Base-by-base conservation (phyloP, 495 filamentous ascomycete genomes). In the Tuber calosporum region DNA sequence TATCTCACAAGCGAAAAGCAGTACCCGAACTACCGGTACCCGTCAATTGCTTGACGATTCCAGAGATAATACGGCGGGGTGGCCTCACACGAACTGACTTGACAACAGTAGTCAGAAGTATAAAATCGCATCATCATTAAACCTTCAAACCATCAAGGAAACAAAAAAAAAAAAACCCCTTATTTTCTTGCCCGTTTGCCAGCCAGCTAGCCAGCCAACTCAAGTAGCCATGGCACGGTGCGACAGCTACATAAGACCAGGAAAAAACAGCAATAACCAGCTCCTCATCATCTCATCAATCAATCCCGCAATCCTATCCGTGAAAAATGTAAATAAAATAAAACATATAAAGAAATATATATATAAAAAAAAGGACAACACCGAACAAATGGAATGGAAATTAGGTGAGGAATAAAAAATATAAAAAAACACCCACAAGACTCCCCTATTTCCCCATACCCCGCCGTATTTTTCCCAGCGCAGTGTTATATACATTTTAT, bases 401-500 rank as follows among this genome's bases (percentile, higher is more conserved):
- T n/a, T 53, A 53, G 11, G n/a, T n/a, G 22, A 53, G 45, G 45
- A 53, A 53, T n/a, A 53, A 53, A 8, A 62, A 62, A 62, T 4
- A 2, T 8, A 62, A 62, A 30, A 7, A 62, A 62, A 62, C n/a
- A 15, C n/a, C n/a, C 0, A 26, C 53, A 30, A 62, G 53, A 62
- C 53, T 62, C 53, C 53, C 53, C 53, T 53, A n/a, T 62, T 62
- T 62, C 53, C 26, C 53, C 9, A 30, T 62, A 53, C 53, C 53
- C 53, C 26, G n/a, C 53, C 26, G 53, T 62, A 30, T 62, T 62
- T 62, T 62, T 17, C 8, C 53, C 53, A 62, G 26, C 53, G 26
- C 53, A 53, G n/a, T 53, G 53, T 17, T 62, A 62, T 62, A 30
- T 62, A 62, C 53, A 62, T 62, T 62, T 62, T 62, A 62, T 62